Conservation (phyloP, 129 eudicot species). For the Centrapalus pauciflorus region DNA sequence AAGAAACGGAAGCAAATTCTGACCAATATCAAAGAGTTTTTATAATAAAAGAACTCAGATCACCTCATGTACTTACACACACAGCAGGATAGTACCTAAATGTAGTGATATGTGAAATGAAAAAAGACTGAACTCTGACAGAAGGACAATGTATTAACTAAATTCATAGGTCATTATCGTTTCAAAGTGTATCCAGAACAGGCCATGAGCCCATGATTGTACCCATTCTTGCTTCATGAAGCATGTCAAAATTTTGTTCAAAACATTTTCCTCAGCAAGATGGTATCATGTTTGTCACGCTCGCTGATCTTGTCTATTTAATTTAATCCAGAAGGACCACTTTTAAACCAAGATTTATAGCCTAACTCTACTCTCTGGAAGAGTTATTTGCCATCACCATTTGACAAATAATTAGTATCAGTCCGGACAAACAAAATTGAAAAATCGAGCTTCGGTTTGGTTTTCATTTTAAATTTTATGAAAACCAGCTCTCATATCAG, state of each 20-base stretch:
- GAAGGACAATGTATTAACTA: background rate
- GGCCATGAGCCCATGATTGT: slow-evolving; percentile 11
- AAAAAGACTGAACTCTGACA: background rate
- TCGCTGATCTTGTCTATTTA: background rate
- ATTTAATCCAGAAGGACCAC: background rate
- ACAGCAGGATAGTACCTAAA: background rate
- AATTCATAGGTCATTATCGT: background rate
- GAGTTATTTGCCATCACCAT: too few relatives aligned
- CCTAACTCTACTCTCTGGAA: too few relatives aligned
- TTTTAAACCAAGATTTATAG: too few relatives aligned
- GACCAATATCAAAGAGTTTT: slow-evolving; percentile 26
- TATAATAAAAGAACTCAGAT: background rate
- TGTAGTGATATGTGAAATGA: background rate
- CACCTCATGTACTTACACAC: background rate
- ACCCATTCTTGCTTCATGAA: background rate
- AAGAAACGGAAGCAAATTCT: slow-evolving; percentile 92
- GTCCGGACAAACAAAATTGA: too few relatives aligned
- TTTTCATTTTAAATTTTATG: too few relatives aligned
- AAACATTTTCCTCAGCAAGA: too few relatives aligned
- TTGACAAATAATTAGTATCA: too few relatives aligned
- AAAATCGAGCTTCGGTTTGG: too few relatives aligned
- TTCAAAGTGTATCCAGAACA: background rate
- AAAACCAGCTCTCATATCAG: too few relatives aligned
- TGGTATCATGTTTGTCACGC: too few relatives aligned
- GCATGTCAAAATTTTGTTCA: background rate